These are phyloP conservation scores for Zygosaccharomyces bisporus DNA, from an alignment of 805 yeast species.

Conservation along the genomic window DNA sequence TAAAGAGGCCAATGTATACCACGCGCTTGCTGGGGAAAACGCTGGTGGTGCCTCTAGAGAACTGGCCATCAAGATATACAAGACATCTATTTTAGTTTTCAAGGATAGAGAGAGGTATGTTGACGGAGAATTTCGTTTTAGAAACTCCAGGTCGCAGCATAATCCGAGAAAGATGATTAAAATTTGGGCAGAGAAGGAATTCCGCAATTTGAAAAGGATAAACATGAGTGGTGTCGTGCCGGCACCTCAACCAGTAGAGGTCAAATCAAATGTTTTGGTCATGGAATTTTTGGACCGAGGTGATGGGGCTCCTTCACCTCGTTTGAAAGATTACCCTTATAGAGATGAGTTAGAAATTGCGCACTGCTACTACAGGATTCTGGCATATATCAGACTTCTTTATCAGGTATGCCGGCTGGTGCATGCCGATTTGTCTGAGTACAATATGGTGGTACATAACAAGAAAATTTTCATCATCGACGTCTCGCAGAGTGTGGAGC, in stretches of 20 bases:
- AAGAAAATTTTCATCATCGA: slow-evolving; percentile 81
- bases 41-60: slow-evolving; percentile 39
- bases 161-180: slow-evolving; percentile 97
- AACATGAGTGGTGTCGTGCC: slow-evolving; percentile 70
- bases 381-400: slow-evolving; percentile 80
- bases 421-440: slow-evolving; percentile 96
- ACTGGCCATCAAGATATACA: slow-evolving; percentile 88
- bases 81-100: slow-evolving; percentile 94
- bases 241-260: slow-evolving; percentile 88
- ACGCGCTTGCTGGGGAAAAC: slow-evolving; percentile 50
- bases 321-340: slow-evolving; percentile 78
- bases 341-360: slow-evolving; percentile 61
- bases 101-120: slow-evolving; percentile 95
- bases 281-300: slow-evolving; percentile 86
- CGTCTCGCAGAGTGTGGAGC: slow-evolving; percentile 96
- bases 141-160: slow-evolving; percentile 79
- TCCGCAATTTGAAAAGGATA: slow-evolving; percentile 83
- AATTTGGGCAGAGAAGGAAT: slow-evolving; percentile 98
- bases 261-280: slow-evolving; percentile 84
- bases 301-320: slow-evolving; percentile 85
- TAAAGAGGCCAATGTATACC: slow-evolving; percentile 97
- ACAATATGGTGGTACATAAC: slow-evolving; percentile 83
- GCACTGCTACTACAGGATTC: slow-evolving; percentile 68
- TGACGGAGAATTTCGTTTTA: slow-evolving; percentile 90
- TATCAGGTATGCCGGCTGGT: slow-evolving; percentile 85